Percentiles rank a stretch among this genome's conserved stretches.
phyloP scores from a whole-genome alignment of 441 rosid species.

The Adansonia grandidieri region DNA sequence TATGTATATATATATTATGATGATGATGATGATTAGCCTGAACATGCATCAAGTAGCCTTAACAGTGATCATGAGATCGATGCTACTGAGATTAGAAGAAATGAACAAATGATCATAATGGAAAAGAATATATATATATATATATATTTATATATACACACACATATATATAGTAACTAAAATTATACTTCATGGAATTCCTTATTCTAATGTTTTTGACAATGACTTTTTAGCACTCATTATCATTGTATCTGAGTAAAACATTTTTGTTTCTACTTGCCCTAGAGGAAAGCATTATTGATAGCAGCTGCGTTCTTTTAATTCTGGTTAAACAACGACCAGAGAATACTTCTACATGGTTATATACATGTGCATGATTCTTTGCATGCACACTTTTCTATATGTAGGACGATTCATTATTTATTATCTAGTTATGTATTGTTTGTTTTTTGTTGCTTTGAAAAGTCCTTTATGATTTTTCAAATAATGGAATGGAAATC shows the following conservation, averaged over 20 bases:
- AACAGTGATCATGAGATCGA: too few relatives aligned
- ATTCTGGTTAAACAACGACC: neutral
- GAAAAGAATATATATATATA: too few relatives aligned
- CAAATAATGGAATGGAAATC: neutral
- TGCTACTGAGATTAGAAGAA: too few relatives aligned
- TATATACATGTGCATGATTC: neutral
- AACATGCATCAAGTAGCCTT: too few relatives aligned
- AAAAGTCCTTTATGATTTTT: neutral
- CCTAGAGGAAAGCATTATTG: neutral
- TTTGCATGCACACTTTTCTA: neutral
- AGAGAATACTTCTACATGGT: neutral
- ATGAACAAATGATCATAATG: too few relatives aligned
- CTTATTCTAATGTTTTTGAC: too few relatives aligned
- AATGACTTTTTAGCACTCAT: too few relatives aligned
- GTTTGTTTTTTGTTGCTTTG: neutral
- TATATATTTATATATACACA: too few relatives aligned
- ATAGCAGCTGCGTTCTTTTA: neutral
- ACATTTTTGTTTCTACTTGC: neutral
- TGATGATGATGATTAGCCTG: too few relatives aligned
- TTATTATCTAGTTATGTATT: neutral
- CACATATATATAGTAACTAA: too few relatives aligned
- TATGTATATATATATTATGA: too few relatives aligned
- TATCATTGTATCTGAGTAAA: neutral
- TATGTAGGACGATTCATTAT: neutral
- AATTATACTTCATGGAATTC: too few relatives aligned